Evolutionary conservation across 306 rosid species (phyloP).

Genomic region (Prunus dulcis): DNA sequence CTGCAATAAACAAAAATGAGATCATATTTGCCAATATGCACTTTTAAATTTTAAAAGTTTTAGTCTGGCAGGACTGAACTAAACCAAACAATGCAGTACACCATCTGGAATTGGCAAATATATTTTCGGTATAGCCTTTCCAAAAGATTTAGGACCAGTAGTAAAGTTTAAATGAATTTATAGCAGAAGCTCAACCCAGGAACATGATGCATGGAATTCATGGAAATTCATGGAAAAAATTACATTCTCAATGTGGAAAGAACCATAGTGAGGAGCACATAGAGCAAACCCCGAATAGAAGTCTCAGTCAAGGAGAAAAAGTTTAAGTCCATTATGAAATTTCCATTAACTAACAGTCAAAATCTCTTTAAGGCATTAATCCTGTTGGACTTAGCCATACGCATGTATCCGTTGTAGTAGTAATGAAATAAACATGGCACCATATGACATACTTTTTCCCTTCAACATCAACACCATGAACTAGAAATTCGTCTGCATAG

Average conservation of each 20-base stretch:
- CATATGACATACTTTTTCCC: conserved; percentile 73
- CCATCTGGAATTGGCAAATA: not conserved
- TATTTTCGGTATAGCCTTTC: not conserved
- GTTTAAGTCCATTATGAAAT: not conserved
- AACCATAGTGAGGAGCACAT: not conserved
- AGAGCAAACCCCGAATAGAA: not conserved
- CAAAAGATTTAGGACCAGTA: not conserved
- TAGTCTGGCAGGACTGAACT: not conserved
- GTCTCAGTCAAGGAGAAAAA: not conserved
- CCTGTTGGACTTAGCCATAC: not conserved
- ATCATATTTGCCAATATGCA: not conserved
- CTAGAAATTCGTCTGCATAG: conserved; percentile 90
- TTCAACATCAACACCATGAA: conserved; percentile 97
- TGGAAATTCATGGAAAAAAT: not conserved
- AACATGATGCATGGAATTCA: not conserved
- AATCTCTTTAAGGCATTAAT: not conserved
- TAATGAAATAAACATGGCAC: not conserved
- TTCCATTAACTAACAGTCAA: not conserved
- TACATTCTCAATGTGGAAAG: not conserved
- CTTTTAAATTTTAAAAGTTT: not conserved
- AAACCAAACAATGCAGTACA: not conserved
- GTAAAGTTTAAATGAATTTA: not conserved
- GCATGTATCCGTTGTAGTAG: too few species aligned
- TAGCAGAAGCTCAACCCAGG: not conserved
- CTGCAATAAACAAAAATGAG: conserved; percentile 40